Conservation (phyloP, 805 yeast species). For the Sugiyamaella qingdaonensis region DNA sequence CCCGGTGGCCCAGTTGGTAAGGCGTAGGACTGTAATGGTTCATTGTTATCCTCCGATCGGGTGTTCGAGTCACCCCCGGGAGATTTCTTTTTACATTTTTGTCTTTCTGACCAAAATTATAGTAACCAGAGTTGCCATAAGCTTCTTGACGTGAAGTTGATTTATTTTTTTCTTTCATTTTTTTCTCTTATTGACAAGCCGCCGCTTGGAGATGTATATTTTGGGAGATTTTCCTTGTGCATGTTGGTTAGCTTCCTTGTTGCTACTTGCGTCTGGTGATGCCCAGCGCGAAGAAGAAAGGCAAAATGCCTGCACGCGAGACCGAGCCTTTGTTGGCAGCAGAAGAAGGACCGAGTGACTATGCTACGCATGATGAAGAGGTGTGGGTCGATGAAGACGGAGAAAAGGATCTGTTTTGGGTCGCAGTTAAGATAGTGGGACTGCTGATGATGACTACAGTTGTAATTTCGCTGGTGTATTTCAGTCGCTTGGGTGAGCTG, state of each 20-base stretch:
- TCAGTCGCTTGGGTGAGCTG: conserved; percentile 10
- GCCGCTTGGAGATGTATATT: neutral
- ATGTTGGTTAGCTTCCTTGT: neutral
- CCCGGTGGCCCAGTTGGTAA: conserved; percentile 27
- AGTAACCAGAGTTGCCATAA: too few relatives aligned
- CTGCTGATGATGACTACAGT: conserved; percentile 1
- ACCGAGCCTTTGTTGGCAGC: neutral
- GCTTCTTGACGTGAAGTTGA: neutral
- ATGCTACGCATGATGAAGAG: neutral
- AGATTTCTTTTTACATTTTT: conserved; percentile 13
- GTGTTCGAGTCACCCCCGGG: conserved; percentile 27
- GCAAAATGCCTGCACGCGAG: conserved; percentile 1
- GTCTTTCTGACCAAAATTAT: neutral
- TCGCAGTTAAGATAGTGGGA: neutral
- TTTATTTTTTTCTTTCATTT: neutral
- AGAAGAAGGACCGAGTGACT: neutral
- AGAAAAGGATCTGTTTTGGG: neutral
- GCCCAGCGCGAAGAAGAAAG: neutral
- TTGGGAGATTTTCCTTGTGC: neutral
- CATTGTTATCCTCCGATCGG: conserved; percentile 25
- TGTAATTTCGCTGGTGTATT: neutral
- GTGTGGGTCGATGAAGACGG: neutral
- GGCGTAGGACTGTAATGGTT: conserved; percentile 25
- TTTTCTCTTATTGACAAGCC: too few relatives aligned
- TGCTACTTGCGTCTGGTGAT: neutral